Base-by-base conservation (phyloP, 2,329 filamentous ascomycete species). In the Aspergillus phoenicis region DNA sequence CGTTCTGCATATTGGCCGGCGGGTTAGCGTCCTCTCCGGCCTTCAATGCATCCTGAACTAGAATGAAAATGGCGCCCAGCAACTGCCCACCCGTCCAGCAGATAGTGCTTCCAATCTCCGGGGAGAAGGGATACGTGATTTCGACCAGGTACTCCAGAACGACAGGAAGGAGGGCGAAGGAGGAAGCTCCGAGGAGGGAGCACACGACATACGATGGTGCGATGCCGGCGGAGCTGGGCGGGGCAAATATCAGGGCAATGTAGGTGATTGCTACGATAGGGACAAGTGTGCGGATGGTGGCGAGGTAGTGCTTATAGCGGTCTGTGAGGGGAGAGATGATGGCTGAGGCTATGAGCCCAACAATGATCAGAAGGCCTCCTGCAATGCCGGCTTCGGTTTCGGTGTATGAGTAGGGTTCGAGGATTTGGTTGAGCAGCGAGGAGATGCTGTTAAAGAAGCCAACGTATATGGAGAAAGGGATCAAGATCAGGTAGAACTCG, bases 371-470 rank as follows among this genome's bases (percentile, higher is more conserved):
- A 8, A 98, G 77, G 0, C 91, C 95, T 65, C 95, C 95, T 10
- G 89, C 92, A 70, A 98, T 93, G 36, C 95, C 95, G 22, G 94
- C 91, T 59, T 97, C 84, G 65, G 89, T 89, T 74, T 96, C 90
- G 61, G 81, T 85, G 83, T 92, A 96, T 70, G 87, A 90, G 78
- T 97, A 94, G 0, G 95, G 95, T 41, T 86, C 81, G 65, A 98
- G 85, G 73, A 98, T 91, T 73, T 97, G 94, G 80, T 94, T 96
- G 8, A 98, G 83, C 1, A 98, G 85, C 1, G 90, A 90, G 53
- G 93, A 96, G 66, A 93, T 82, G 67, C 90, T 90, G 83, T 98
- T 98, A 87, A 99, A 99, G 80, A 95, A 89, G 69, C 90, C 93
- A 63, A 97, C 91, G 76, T 93, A 97, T 69, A 93, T 78, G 65